These are phyloP conservation scores for Fusarium poae DNA, from an alignment of 2,329 filamentous ascomycete species.

Conservation along the genomic window DNA sequence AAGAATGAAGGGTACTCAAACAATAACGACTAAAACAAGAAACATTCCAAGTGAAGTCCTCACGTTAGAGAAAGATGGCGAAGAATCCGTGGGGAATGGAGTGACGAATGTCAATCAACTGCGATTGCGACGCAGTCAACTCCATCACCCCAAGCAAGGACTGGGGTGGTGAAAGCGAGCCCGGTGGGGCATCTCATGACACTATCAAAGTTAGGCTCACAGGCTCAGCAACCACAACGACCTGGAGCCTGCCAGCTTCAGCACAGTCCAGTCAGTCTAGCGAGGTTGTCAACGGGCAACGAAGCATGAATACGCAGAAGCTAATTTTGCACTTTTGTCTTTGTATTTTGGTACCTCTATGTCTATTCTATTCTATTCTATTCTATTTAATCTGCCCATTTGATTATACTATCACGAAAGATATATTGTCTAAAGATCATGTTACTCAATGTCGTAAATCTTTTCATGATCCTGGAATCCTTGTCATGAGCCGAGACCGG, in stretches of 20 bases:
- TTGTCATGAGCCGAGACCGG: conserved; percentile 30
- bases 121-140: conserved; percentile 22
- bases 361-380: not conserved
- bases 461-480: conserved; percentile 23
- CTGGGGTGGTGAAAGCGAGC: conserved; percentile 30
- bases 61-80: conserved; percentile 33
- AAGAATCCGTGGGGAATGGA: conserved; percentile 46
- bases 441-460: conserved; percentile 7
- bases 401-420: too few species aligned
- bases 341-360: not conserved
- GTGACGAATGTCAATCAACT: conserved; percentile 42
- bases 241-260: conserved; percentile 9
- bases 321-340: not conserved
- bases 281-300: conserved; percentile 11
- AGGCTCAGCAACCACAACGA: conserved; percentile 36
- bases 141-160: conserved; percentile 28
- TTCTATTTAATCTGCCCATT: too few species aligned
- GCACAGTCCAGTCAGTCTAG: conserved; percentile 2
- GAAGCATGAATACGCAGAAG: conserved; percentile 4
- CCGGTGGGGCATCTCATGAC: conserved; percentile 44
- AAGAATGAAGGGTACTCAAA: conserved; percentile 29
- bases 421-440: not conserved
- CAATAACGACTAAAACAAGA: conserved; percentile 24
- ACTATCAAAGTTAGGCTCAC: conserved; percentile 43
- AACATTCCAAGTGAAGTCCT: conserved; percentile 43